These are phyloP conservation scores for Paecilomyces fulvus DNA, from an alignment of 2,329 filamentous ascomycete species.

Conservation along the genomic window DNA sequence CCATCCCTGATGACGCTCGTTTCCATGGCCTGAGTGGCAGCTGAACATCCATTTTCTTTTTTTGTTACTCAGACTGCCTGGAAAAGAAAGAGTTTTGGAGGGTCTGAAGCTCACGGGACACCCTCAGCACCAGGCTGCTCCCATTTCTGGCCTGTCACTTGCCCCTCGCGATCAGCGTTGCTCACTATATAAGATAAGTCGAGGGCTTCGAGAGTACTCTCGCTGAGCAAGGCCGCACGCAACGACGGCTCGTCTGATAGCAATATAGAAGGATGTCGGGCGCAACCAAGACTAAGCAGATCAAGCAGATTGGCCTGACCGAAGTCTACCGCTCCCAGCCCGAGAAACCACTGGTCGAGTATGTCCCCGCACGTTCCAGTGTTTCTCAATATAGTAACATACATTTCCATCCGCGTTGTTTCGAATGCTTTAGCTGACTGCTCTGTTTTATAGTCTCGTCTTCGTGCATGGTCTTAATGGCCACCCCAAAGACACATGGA, in stretches of 20 bases:
- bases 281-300: neutral
- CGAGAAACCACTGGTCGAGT: constrained; percentile 33
- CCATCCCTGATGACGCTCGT: neutral
- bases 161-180: neutral
- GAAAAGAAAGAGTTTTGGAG: neutral
- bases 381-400: neutral
- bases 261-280: neutral
- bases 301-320: constrained; percentile 35
- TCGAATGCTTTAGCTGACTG: neutral
- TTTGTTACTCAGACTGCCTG: neutral
- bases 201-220: neutral
- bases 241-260: neutral
- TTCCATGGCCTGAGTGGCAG: neutral
- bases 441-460: constrained; percentile 43
- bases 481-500: constrained; percentile 56
- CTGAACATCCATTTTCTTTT: neutral
- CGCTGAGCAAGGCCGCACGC: neutral
- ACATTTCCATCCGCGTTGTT: neutral
- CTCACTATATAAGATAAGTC: neutral
- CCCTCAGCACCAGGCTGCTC: neutral
- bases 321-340: constrained; percentile 29
- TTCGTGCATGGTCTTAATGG: constrained; percentile 66
- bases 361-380: constrained; percentile 2
- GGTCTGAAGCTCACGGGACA: neutral
- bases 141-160: neutral